Evolutionary conservation across 2,329 filamentous ascomycete genomes (phyloP).

Genomic region (Talaromyces sp.): DNA sequence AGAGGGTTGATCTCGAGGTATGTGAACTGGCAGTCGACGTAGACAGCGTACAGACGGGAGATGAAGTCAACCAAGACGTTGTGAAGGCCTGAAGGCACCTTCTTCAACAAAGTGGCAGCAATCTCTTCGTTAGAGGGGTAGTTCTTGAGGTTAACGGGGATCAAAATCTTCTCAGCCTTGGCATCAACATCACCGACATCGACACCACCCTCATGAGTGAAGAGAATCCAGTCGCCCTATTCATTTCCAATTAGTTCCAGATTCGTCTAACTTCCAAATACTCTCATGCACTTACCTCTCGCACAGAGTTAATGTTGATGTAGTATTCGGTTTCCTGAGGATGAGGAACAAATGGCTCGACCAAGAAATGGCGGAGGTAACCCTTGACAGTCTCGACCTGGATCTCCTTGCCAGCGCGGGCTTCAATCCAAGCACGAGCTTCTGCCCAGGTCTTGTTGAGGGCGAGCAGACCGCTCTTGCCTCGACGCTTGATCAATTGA

Average conservation of each 20-base stretch:
- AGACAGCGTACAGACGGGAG: slow-evolving; percentile 94
- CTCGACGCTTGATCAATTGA: slow-evolving; percentile 98
- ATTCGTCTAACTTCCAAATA: not conserved
- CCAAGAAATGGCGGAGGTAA: slow-evolving; percentile 87
- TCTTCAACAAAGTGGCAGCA: slow-evolving; percentile 75
- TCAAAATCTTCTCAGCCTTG: slow-evolving; percentile 97
- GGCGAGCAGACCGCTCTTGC: slow-evolving; percentile 93
- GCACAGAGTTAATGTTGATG: slow-evolving; percentile 99
- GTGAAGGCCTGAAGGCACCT: slow-evolving; percentile 92
- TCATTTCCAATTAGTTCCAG: not conserved
- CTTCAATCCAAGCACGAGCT: slow-evolving; percentile 87
- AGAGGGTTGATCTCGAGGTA: slow-evolving; percentile 99
- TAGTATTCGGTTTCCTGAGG: slow-evolving; percentile 96
- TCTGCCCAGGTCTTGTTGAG: slow-evolving; percentile 98
- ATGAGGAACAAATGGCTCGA: slow-evolving; percentile 97
- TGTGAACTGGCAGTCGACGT: slow-evolving; percentile 99
- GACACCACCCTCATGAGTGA: slow-evolving; percentile 99
- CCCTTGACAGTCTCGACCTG: slow-evolving; percentile 89
- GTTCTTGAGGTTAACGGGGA: slow-evolving; percentile 88
- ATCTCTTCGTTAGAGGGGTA: slow-evolving; percentile 97
- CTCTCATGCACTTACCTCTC: slow-evolving; percentile 69
- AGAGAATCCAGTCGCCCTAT: slow-evolving; percentile 98
- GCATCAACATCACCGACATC: slow-evolving; percentile 98
- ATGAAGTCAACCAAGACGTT: slow-evolving; percentile 99
- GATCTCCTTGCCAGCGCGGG: slow-evolving; percentile 84